Percentiles rank a stretch among this genome's conserved stretches.
Evolutionary conservation across 1,139 yeast genomes (phyloP).

Genomic region (Lodderomyces pseudojiufengensis): DNA sequence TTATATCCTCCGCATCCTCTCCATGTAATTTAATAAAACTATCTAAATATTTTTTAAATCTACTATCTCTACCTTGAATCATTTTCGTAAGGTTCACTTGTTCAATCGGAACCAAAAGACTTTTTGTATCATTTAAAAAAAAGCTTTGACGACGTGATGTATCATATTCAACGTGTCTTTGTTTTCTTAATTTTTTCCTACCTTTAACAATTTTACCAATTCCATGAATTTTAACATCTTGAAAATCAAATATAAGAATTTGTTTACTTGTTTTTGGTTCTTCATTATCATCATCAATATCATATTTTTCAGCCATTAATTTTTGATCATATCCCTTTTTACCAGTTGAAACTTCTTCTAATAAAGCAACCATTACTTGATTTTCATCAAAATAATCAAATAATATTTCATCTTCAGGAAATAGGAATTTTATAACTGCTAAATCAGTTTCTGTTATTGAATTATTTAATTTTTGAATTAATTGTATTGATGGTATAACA

Average conservation of each 20-base stretch:
- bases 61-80: constrained; percentile 54
- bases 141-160: constrained; percentile 16
- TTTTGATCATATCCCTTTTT: constrained; percentile 44
- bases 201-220: constrained; percentile 30
- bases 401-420: constrained; percentile 67
- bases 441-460: constrained; percentile 46
- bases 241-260: constrained; percentile 69
- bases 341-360: constrained; percentile 31
- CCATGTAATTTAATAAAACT: constrained; percentile 12
- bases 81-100: constrained; percentile 48
- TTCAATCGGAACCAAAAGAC: constrained; percentile 23
- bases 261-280: constrained; percentile 35
- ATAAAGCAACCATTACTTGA: constrained; percentile 36
- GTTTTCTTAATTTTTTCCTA: constrained; percentile 16
- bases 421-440: constrained; percentile 57
- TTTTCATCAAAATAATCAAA: constrained; percentile 71
- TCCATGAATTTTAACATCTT: constrained; percentile 56
- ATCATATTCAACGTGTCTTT: constrained; percentile 9
- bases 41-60: constrained; percentile 37
- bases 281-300: constrained; percentile 20
- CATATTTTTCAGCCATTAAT: constrained; percentile 31
- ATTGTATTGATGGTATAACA: constrained; percentile 38
- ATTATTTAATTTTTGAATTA: constrained; percentile 29
- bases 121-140: constrained; percentile 25
- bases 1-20: constrained; percentile 27